phyloP scores from a whole-genome alignment of 805 yeast genomes.

The Kodamaea nitidulidarum region DNA sequence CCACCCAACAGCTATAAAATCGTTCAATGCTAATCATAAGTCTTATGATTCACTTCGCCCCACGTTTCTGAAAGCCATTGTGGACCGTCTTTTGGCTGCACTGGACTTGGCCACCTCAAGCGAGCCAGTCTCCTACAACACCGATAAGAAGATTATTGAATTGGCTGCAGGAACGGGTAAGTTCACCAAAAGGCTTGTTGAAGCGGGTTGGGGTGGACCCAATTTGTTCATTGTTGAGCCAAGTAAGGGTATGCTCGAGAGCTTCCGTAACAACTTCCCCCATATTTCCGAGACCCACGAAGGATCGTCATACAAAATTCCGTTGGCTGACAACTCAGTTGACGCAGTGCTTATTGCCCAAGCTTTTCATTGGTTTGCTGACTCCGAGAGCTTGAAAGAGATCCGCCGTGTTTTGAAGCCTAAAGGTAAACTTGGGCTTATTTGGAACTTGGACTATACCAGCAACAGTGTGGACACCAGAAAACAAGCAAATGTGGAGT shows the following conservation, averaged over 20 bases:
- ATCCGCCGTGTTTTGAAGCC: conserved; percentile 46
- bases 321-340: conserved; percentile 38
- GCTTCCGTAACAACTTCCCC: conserved; percentile 47
- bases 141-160: conserved; percentile 37
- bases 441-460: conserved; percentile 55
- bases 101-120: conserved; percentile 24
- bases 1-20: conserved; percentile 37
- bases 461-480: conserved; percentile 9
- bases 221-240: conserved; percentile 51
- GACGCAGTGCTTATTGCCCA: conserved; percentile 56
- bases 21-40: conserved; percentile 51
- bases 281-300: conserved; percentile 21
- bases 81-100: conserved; percentile 38
- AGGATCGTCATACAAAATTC: conserved; percentile 47
- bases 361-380: conserved; percentile 68
- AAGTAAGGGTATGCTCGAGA: conserved; percentile 50
- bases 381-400: conserved; percentile 44
- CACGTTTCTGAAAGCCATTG: conserved; percentile 40
- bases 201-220: conserved; percentile 30
- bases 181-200: conserved; percentile 45
- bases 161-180: conserved; percentile 65
- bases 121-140: conserved; percentile 7
- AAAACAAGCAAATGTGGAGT: conserved; percentile 1
- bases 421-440: conserved; percentile 47
- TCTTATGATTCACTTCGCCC: conserved; percentile 53